These are phyloP conservation scores for Coelastrella sp. DNA, from an alignment of 139 green algal genomes.

Conservation along the genomic window DNA sequence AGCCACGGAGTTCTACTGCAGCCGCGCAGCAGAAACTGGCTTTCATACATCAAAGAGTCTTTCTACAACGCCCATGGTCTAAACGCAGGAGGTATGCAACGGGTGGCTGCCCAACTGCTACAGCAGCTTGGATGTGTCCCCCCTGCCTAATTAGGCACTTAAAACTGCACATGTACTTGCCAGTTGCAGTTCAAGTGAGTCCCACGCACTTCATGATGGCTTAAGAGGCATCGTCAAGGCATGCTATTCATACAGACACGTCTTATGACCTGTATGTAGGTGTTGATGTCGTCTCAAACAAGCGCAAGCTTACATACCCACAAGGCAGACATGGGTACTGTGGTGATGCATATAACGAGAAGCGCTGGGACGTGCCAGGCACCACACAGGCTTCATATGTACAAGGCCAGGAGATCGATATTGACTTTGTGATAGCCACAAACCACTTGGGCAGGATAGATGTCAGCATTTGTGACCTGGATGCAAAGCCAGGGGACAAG, in stretches of 20 bases:
- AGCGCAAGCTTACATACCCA: constrained; percentile 17
- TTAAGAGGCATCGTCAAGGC: not conserved
- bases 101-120: too few species aligned
- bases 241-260: not conserved
- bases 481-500: constrained; percentile 15
- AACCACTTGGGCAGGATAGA: constrained; percentile 29
- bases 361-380: constrained; percentile 29
- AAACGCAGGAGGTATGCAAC: constrained; percentile 23
- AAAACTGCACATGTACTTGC: not conserved
- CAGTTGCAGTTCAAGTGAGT: not conserved
- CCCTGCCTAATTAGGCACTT: not conserved
- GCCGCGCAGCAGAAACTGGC: constrained; percentile 21
- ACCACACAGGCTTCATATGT: not conserved
- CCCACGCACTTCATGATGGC: not conserved
- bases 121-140: not conserved
- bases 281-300: constrained; percentile 9
- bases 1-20: constrained; percentile 37
- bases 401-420: constrained; percentile 3
- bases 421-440: constrained; percentile 33
- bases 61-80: constrained; percentile 19
- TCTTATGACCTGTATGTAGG: not conserved
- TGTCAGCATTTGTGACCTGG: constrained; percentile 28
- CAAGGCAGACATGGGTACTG: constrained; percentile 13
- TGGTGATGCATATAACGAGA: constrained; percentile 31
- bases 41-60: constrained; percentile 9